Conservation (phyloP, 352 stramenopile species). For the Phytophthora ohioensis region DNA sequence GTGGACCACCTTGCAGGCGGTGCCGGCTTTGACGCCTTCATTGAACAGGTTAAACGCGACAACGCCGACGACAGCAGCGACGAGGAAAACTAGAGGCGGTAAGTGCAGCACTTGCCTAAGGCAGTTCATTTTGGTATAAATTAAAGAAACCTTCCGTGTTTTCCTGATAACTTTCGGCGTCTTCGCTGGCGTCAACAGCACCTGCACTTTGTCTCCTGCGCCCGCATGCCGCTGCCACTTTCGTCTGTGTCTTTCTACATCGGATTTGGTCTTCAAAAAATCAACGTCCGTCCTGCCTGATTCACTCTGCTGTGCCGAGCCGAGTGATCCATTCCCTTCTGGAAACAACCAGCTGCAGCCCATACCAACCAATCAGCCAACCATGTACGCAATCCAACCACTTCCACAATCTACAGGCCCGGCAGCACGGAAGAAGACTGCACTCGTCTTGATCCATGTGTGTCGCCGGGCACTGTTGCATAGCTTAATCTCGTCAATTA, state of each 20-base stretch:
- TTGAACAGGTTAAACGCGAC: conserved; percentile 85
- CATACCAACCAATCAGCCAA: conserved; percentile 33
- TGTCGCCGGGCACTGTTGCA: conserved; percentile 26
- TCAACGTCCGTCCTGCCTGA: conserved; percentile 32
- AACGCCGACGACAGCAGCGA: conserved; percentile 51
- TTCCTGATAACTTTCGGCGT: too few species aligned
- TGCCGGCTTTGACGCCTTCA: conserved; percentile 82
- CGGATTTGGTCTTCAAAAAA: conserved; percentile 40
- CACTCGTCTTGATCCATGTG: conserved; percentile 28
- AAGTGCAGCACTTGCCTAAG: conserved; percentile 33
- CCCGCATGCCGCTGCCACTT: conserved; percentile 9
- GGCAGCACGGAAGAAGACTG: conserved; percentile 31
- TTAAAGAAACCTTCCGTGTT: conserved; percentile 34
- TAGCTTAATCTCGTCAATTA: conserved; percentile 29
- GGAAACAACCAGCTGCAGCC: conserved; percentile 27
- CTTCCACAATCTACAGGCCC: conserved; percentile 29
- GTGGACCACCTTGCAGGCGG: conserved; percentile 78
- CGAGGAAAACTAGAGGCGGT: conserved; percentile 34
- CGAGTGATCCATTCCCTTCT: conserved; percentile 36
- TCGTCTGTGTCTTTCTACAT: conserved; percentile 34
- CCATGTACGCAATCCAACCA: conserved; percentile 39
- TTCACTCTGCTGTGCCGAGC: conserved; percentile 12
- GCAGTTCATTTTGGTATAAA: conserved; percentile 42
- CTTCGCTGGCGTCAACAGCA: conserved; percentile 7
- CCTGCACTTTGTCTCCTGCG: background rate